phyloP scores from a whole-genome alignment of 2,329 filamentous ascomycete genomes.

The Epichloe typhina region DNA sequence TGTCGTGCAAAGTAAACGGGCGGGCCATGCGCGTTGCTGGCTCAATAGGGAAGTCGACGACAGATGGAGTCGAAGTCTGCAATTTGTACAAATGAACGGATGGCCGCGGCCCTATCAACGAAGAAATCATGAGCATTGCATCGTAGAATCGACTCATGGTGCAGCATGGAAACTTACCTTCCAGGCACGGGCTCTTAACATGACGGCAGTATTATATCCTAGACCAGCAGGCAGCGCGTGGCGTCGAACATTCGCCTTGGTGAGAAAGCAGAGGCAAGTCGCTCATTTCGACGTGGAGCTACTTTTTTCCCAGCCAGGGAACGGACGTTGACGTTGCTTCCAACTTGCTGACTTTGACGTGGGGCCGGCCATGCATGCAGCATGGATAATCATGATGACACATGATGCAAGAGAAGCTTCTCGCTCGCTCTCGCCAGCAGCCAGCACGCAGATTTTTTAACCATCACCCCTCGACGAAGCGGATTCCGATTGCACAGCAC shows the following conservation, averaged over 20 bases:
- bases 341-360: too few relatives aligned
- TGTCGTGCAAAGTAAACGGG: conserved; percentile 1
- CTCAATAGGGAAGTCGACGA: conserved; percentile 9
- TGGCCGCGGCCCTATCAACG: conserved; percentile 20
- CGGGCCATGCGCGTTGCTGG: neutral
- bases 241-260: neutral
- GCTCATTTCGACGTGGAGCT: neutral
- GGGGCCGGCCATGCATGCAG: too few relatives aligned
- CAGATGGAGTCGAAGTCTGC: conserved; percentile 21
- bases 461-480: neutral
- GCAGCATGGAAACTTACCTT: conserved; percentile 18
- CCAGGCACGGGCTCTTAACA: conserved; percentile 30
- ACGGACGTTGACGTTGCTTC: neutral
- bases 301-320: neutral
- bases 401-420: too few relatives aligned
- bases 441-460: neutral
- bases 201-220: conserved; percentile 14
- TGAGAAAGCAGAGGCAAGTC: conserved; percentile 1
- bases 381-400: too few relatives aligned
- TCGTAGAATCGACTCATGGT: neutral
- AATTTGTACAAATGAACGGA: conserved; percentile 28
- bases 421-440: too few relatives aligned
- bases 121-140: conserved; percentile 1
- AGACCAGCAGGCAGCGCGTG: neutral
- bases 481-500: neutral